Evolutionary conservation across 2,329 filamentous ascomycete genomes (phyloP).

Genomic region (Thelonectria blattea): DNA sequence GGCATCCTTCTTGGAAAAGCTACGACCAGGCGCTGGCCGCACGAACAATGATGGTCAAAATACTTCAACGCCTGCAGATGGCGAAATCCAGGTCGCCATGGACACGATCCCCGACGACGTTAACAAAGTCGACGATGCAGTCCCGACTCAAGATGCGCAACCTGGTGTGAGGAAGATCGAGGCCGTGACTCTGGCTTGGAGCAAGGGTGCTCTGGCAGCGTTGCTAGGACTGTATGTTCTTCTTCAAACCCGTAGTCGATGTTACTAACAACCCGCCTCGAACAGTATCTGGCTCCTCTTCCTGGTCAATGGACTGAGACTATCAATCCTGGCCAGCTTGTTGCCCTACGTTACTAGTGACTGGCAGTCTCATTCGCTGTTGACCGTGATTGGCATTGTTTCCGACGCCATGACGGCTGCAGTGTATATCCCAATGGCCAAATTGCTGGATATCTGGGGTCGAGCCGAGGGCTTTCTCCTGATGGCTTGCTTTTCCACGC

Average conservation of each 20-base stretch:
- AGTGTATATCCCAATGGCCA: constrained; percentile 66
- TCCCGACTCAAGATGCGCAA: constrained; percentile 36
- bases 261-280: constrained; percentile 10
- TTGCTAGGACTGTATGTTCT: constrained; percentile 42
- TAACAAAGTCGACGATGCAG: constrained; percentile 1
- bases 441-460: constrained; percentile 68
- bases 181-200: constrained; percentile 50
- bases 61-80: not conserved
- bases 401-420: constrained; percentile 61
- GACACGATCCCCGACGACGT: not conserved
- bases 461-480: constrained; percentile 64
- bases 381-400: constrained; percentile 60
- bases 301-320: constrained; percentile 57
- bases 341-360: constrained; percentile 56
- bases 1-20: not conserved
- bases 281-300: constrained; percentile 54
- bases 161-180: constrained; percentile 50
- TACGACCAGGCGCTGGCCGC: not conserved
- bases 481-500: constrained; percentile 55
- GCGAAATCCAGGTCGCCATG: not conserved
- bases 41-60: not conserved
- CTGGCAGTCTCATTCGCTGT: constrained; percentile 59
- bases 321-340: constrained; percentile 49
- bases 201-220: constrained; percentile 43
- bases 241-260: not conserved